These are phyloP conservation scores for Suillus subluteus DNA, from an alignment of 768 basidiomycete genomes.

Conservation along the genomic window DNA sequence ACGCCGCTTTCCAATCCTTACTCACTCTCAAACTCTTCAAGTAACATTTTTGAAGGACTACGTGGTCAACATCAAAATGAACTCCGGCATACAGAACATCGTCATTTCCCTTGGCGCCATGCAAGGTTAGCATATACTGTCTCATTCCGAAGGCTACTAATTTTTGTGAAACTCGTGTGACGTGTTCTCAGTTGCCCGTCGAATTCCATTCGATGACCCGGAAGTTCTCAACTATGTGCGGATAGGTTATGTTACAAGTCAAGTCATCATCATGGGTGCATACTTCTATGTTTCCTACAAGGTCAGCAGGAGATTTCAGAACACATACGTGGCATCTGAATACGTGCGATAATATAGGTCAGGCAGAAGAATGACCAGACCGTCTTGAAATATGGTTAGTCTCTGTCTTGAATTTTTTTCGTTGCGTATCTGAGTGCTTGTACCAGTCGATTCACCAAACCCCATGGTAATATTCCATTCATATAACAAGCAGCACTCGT, in stretches of 20 bases:
- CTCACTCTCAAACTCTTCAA: constrained; percentile 8
- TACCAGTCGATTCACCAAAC: constrained; percentile 69
- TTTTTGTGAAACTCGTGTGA: background rate
- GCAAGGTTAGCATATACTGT: constrained; percentile 60
- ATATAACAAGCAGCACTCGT: background rate
- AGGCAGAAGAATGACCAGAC: constrained; percentile 96
- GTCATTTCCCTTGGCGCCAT: constrained; percentile 91
- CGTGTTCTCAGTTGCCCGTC: constrained; percentile 72
- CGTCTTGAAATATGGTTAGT: constrained; percentile 91
- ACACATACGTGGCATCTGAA: background rate
- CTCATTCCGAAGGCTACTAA: background rate
- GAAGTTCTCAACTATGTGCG: constrained; percentile 81
- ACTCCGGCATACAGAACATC: constrained; percentile 78
- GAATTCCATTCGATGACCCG: constrained; percentile 90
- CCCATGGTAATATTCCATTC: constrained; percentile 63
- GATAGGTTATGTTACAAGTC: constrained; percentile 77
- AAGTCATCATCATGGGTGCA: constrained; percentile 67
- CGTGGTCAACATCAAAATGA: constrained; percentile 51
- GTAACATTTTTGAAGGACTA: constrained; percentile 17
- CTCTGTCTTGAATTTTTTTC: background rate
- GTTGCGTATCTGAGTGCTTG: constrained; percentile 3
- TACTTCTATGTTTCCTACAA: constrained; percentile 83
- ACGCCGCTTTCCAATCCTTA: constrained; percentile 12
- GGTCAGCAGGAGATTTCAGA: constrained; percentile 40
- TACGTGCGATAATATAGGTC: constrained; percentile 59